Evolutionary conservation across 2,329 filamentous ascomycete genomes (phyloP), one percentile per base, ranked within the genome.

Genomic region (Curvularia sp.): DNA sequence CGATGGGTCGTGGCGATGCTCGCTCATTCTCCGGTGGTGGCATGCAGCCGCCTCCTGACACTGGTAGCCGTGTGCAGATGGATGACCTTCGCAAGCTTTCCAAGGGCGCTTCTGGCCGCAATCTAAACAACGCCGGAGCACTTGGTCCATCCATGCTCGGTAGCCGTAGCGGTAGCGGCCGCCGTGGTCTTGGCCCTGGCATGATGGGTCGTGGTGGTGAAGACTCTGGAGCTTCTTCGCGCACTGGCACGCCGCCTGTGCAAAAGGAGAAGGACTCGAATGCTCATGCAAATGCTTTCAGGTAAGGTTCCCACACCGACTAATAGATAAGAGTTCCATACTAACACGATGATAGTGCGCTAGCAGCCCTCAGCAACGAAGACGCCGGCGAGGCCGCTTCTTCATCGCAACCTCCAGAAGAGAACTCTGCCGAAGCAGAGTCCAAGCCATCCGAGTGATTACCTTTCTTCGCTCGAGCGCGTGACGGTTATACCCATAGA

Each of bases 121-220:
- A 81, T 64, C 87, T 83, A 79, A 87, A 79, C 78, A 79, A 75
- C 55, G 69, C 80, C 57, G 76, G 76, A 36, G 83, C 83, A 13
- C 86, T 98, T 64, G 93, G 92, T 28, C 94, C 95, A 12, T 89
- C 90, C 51, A 93, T 92, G 61, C 90, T 96, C 84, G 90, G 97
- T 71, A 88, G 86, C 65, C 89, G 95, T 65, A 96, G 91, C 82
- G 94, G 92, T 82, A 97, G 93, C 75, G 91, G 93, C 64, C 88
- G 92, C 67, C 88, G 89, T 74, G 83, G 82, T 66, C 84, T 95
- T 68, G 90, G 90, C 60, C 90, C 90, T 65, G 86, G 89, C 55
- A 68, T 75, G 65, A 82, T 93, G 65, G 86, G 86, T 67, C 87
- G 91, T 69, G 86, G 88, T 59, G 93, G 88, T 60, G 93, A 96